Evolutionary conservation across 2,329 filamentous ascomycete genomes (phyloP).

Genomic region (Fusarium scirpi): DNA sequence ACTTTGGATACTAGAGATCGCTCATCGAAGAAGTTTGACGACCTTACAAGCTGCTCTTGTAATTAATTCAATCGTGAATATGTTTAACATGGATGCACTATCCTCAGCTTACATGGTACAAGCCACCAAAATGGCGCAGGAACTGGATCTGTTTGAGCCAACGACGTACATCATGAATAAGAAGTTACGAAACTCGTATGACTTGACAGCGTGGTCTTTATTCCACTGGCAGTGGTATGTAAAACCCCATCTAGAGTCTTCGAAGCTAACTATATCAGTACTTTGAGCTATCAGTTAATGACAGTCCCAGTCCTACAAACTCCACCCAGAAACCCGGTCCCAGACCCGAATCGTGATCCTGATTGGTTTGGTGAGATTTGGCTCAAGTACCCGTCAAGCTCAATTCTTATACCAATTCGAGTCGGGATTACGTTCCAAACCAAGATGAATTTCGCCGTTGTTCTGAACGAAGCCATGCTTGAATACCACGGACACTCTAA

Average conservation of each 20-base stretch:
- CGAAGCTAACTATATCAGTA: not conserved
- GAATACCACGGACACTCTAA: not conserved
- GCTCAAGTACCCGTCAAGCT: constrained; percentile 16
- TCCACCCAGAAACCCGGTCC: not conserved
- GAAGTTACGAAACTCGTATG: not conserved
- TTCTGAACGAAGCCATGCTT: not conserved
- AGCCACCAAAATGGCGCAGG: not conserved
- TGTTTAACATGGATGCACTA: constrained; percentile 13
- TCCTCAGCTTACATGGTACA: not conserved
- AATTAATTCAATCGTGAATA: constrained; percentile 5
- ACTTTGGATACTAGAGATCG: constrained; percentile 3
- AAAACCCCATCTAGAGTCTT: rapidly evolving
- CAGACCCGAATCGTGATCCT: constrained; percentile 1
- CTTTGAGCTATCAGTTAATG: constrained; percentile 8
- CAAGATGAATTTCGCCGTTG: not conserved
- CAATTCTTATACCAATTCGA: not conserved
- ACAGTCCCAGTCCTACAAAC: not conserved
- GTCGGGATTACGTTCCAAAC: not conserved
- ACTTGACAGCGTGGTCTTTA: constrained; percentile 22
- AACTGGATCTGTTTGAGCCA: constrained; percentile 13
- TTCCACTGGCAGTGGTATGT: constrained; percentile 23
- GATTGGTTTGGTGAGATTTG: constrained; percentile 19
- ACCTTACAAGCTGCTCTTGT: constrained; percentile 5
- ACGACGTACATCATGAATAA: constrained; percentile 10
- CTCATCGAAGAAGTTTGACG: constrained; percentile 1